Evolutionary conservation across 306 rosid species (phyloP), one percentile per base, ranked within the genome.

Genomic region (Vachellia pachyceras): DNA sequence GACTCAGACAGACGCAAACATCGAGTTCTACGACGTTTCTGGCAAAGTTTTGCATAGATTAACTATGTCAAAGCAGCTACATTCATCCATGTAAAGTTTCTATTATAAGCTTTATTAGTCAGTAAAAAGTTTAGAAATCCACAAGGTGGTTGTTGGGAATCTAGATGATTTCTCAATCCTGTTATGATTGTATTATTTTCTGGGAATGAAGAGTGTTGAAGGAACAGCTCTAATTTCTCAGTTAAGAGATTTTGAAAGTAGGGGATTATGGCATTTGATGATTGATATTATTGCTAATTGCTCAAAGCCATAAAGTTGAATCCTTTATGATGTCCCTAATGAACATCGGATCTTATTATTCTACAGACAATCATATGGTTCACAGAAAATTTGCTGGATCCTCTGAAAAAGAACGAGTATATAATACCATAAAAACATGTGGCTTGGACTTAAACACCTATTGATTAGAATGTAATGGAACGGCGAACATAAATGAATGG

Each of bases 21-120:
- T 89, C 67, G 75, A 69, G 52, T 86, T 86, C 81, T 86, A 86
- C 77, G 90, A 86, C 80, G 88, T 84, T 84, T 77, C 23, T 77
- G 92, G 90, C 76, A 42, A 77, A 0, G 73, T 86, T 77, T 71
- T 86, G 81, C 85, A 84, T 20, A 89, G 71, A 44, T 33, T 73
- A 54, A 71, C 55, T 65, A 69, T 82, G 3, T 64, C 84, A 54
- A 82, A 89, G 88, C 79, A 77, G 80, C 80, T 82, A 41, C 70
- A 80, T 81, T 55, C 84, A 66, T 70, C 81, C 68, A 63, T 74
- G 54, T 88, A 54, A 86, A 76, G 46, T 50, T 76, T 54, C 8
- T 17, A 52, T 52, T 29, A 29, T 29, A 29, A 29, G 33, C 14
- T 9, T 37, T 15, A 10, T 15, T 15, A 10, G 46, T 36, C n/a